Evolutionary conservation across 495 filamentous ascomycete genomes (phyloP).

Genomic region (Penicillium subrubescens): DNA sequence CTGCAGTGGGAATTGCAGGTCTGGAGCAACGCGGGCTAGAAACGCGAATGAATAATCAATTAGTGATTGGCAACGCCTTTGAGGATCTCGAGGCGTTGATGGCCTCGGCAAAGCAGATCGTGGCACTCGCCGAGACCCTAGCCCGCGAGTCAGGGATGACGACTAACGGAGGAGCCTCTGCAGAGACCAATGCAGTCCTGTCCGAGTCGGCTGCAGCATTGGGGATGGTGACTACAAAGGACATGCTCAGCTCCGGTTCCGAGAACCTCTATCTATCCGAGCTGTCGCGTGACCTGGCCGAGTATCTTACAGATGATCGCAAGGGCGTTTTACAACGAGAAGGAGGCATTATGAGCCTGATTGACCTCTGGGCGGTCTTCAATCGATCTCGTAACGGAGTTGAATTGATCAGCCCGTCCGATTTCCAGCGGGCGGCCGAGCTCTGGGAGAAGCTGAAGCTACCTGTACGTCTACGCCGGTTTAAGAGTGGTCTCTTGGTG

Average conservation of each 20-base stretch:
- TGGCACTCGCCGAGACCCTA: conserved; percentile 89
- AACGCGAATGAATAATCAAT: conserved; percentile 84
- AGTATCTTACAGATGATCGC: conserved; percentile 90
- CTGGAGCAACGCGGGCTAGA: conserved; percentile 83
- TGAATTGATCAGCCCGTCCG: conserved; percentile 86
- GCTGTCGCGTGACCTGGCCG: conserved; percentile 84
- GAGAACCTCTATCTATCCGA: conserved; percentile 71
- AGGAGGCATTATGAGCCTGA: conserved; percentile 91
- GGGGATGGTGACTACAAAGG: conserved; percentile 89
- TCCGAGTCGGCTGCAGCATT: conserved; percentile 83
- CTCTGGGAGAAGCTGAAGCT: conserved; percentile 88
- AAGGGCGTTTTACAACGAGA: conserved; percentile 78
- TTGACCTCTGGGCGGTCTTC: conserved; percentile 96
- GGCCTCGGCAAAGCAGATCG: conserved; percentile 94
- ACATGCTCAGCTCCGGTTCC: conserved; percentile 69
- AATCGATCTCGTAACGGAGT: conserved; percentile 95
- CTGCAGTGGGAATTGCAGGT: conserved; percentile 86
- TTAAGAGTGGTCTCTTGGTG: conserved; percentile 89
- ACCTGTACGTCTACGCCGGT: conserved; percentile 81
- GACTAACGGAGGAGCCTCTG: conserved; percentile 53
- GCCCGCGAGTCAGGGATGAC: conserved; percentile 65
- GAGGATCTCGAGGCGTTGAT: conserved; percentile 96
- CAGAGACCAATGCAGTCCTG: conserved; percentile 72
- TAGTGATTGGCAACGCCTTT: conserved; percentile 91
- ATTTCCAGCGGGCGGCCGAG: conserved; percentile 86